Conservation (phyloP, 2,329 filamentous ascomycete genomes). For the Ceratocystis diversiconidia region DNA sequence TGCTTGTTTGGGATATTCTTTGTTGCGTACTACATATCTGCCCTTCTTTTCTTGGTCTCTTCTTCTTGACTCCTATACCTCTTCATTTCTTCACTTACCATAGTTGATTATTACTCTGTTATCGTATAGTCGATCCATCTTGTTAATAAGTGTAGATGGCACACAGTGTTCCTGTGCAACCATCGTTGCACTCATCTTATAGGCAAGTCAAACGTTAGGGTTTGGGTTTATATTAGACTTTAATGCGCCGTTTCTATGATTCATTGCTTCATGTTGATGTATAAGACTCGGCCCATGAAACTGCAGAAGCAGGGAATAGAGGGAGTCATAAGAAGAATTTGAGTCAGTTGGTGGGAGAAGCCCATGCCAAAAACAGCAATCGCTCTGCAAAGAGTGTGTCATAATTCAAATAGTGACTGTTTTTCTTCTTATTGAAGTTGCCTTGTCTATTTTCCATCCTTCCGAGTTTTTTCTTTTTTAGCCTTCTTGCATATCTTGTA, state of each 20-base stretch:
- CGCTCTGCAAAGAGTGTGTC: neutral
- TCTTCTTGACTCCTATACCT: conserved; percentile 1
- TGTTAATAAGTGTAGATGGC: neutral
- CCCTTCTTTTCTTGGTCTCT: neutral
- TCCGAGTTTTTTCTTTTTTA: neutral
- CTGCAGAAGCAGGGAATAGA: neutral
- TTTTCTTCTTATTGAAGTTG: neutral
- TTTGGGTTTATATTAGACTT: neutral
- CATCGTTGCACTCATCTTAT: too few species aligned
- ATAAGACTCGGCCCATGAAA: neutral
- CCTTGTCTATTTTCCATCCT: neutral
- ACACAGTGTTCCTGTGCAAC: neutral
- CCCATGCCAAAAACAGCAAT: neutral
- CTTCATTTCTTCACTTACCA: neutral
- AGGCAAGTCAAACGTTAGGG: neutral
- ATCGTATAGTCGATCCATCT: neutral
- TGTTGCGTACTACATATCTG: neutral
- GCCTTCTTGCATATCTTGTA: neutral
- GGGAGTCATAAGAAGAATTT: neutral
- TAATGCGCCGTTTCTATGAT: neutral
- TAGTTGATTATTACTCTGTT: neutral
- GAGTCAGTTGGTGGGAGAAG: neutral
- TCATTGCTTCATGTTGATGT: neutral
- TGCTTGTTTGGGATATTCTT: conserved; percentile 5
- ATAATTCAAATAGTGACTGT: neutral